These are phyloP conservation scores for Orbilia oligospora DNA, from an alignment of 2,329 filamentous ascomycete species.

Conservation along the genomic window DNA sequence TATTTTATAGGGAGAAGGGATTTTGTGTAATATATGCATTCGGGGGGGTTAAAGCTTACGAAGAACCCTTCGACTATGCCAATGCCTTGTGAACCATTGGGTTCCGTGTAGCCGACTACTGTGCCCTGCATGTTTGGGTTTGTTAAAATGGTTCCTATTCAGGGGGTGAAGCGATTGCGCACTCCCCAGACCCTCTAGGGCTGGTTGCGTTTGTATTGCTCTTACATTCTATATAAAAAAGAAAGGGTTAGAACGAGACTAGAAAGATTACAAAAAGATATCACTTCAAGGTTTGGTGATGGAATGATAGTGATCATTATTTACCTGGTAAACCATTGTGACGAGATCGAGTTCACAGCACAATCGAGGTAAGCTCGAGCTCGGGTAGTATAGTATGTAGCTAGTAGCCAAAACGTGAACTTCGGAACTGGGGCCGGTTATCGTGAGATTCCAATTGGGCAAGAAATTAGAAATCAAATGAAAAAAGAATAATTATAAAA, in stretches of 20 bases:
- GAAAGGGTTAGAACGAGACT: neutral
- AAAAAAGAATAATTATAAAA: neutral
- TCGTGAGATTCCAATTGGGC: slow-evolving; percentile 5
- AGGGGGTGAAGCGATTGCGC: neutral
- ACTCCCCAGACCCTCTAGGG: too few species aligned
- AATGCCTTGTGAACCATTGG: slow-evolving; percentile 7
- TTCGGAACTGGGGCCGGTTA: slow-evolving; percentile 10
- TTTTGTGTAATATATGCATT: neutral
- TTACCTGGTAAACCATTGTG: slow-evolving; percentile 27
- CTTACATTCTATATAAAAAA: slow-evolving; percentile 32
- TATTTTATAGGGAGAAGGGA: too few species aligned
- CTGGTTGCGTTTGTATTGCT: neutral
- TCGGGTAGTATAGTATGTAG: too few species aligned
- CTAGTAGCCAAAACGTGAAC: neutral
- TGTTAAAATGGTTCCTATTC: neutral
- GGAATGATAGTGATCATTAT: neutral
- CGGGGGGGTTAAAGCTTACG: neutral
- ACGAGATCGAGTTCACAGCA: too few species aligned
- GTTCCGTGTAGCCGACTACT: slow-evolving; percentile 20
- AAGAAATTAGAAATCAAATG: neutral
- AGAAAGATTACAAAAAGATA: neutral
- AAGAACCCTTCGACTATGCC: slow-evolving; percentile 18
- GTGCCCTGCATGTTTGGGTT: neutral
- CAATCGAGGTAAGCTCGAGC: neutral
- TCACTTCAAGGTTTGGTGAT: neutral